Base-by-base conservation (phyloP, 2,329 filamentous ascomycete species). In the Arthroderma uncinatum region DNA sequence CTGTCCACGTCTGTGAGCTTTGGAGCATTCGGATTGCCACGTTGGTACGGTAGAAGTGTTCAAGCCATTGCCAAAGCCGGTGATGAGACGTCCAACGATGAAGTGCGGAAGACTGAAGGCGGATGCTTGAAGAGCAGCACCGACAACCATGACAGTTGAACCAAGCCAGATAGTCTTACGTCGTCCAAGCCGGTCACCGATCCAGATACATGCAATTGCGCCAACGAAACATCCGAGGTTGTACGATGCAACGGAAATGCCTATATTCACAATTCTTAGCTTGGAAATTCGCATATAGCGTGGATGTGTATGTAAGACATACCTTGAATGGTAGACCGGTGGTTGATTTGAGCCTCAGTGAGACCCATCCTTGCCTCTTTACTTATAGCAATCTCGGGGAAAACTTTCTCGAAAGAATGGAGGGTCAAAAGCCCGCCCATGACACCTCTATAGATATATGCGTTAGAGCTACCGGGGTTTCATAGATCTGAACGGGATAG, bases 401-500 rank as follows among this genome's bases (percentile, higher is more conserved):
- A 83, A 14, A 73, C 70, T 1, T 68, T 64, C 1, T 82, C 73
- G 63, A 87, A 88, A 8, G 78, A 77, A 19, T 78, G 72, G 64
- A 91, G 78, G 2, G 85, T 88, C 57, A 92, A 74, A 61, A 92
- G 82, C 57, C 84, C 84, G 48, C 84, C 86, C 78, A 87, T 89
- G 8, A 89, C 84, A 66, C 86, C 83, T 63, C 65, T 70, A 64
- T 59, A 42, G 23, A 66, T 59, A 33, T 14, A 12, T 44, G 14
- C 12, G 42, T 63, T 58, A 63, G 61, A 19, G 21, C 42, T 33
- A 42, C n/a, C 39, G n/a, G 39, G n/a, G 40, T 47, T 55, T 42
- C 34, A 30, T 36, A 33, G 16, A 36, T 14, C 5, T 54, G 53
- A 7, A 37, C 39, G n/a, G 25, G 30, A 14, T 48, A n/a, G 23